Evolutionary conservation across 225 moss, liverwort and hornwort genomes (phyloP).

Genomic region (Asterella californica): DNA sequence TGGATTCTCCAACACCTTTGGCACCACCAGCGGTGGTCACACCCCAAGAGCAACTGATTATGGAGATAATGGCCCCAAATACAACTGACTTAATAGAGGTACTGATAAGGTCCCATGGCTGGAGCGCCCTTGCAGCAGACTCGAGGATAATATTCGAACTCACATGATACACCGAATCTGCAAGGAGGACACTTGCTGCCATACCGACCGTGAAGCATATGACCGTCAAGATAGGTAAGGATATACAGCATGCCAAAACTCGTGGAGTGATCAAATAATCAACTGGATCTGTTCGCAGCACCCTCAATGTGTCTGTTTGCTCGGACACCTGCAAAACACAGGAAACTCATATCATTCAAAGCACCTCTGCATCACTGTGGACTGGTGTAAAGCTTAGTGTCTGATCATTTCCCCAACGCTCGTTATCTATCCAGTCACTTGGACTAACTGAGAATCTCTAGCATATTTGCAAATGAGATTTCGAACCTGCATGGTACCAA

Average conservation of each 20-base stretch:
- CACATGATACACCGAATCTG: slow-evolving; percentile 95
- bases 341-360: neutral
- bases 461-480: neutral
- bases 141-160: slow-evolving; percentile 98
- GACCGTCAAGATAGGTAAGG: slow-evolving; percentile 86
- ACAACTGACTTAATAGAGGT: slow-evolving; percentile 86
- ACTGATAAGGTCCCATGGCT: slow-evolving; percentile 99
- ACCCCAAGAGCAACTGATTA: slow-evolving; percentile 98
- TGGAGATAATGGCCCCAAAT: slow-evolving; percentile 94
- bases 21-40: slow-evolving; percentile 93
- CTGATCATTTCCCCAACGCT: neutral
- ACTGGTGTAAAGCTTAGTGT: neutral
- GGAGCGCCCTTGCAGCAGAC: slow-evolving; percentile 93
- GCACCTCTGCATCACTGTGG: neutral
- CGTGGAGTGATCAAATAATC: slow-evolving; percentile 96
- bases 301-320: slow-evolving; percentile 96
- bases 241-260: slow-evolving; percentile 93
- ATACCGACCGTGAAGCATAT: slow-evolving; percentile 97
- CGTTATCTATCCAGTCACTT: neutral
- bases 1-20: slow-evolving; percentile 98
- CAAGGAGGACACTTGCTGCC: slow-evolving; percentile 93
- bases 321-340: slow-evolving; percentile 74
- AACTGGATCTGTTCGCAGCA: slow-evolving; percentile 89
- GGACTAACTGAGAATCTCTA: neutral
- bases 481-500: slow-evolving; percentile 97